Conservation (phyloP, 306 rosid species). For the Cicer cuneatum region DNA sequence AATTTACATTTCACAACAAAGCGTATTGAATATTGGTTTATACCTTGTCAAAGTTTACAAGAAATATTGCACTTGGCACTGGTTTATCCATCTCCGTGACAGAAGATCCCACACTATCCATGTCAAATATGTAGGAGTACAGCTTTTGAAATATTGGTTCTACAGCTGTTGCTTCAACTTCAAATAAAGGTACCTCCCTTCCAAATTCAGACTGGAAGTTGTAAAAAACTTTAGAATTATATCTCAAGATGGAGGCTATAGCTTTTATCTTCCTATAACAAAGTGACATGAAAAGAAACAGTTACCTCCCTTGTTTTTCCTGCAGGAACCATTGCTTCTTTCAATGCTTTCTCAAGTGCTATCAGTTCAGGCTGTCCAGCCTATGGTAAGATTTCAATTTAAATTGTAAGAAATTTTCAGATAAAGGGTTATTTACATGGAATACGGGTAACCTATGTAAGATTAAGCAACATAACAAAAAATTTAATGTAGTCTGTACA, state of each 20-base stretch:
- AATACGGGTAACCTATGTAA: not conserved
- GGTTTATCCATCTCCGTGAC: slow-evolving; percentile 65
- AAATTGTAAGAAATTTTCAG: slow-evolving; percentile 17
- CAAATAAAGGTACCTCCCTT: slow-evolving; percentile 87
- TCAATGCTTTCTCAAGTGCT: slow-evolving; percentile 86
- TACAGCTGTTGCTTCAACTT: slow-evolving; percentile 85
- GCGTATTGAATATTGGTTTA: slow-evolving; percentile 36
- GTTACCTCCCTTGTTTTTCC: slow-evolving; percentile 92
- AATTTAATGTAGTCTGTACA: not conserved
- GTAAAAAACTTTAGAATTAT: slow-evolving; percentile 40
- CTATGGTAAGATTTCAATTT: slow-evolving; percentile 49
- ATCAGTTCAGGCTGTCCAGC: slow-evolving; percentile 91
- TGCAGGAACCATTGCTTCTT: slow-evolving; percentile 84
- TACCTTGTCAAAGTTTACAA: slow-evolving; percentile 97
- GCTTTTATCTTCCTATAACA: not conserved
- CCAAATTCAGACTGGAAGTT: slow-evolving; percentile 78
- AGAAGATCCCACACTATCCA: slow-evolving; percentile 56
- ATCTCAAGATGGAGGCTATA: slow-evolving; percentile 21
- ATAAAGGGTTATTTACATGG: not conserved
- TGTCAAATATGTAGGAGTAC: slow-evolving; percentile 80
- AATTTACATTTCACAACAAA: slow-evolving; percentile 26
- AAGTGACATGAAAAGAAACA: not conserved
- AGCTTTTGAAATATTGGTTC: slow-evolving; percentile 84
- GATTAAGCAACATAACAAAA: not conserved
- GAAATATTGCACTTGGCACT: slow-evolving; percentile 76